Base-by-base conservation (phyloP, 345 rosid genomes). In the Ceriops decandra region DNA sequence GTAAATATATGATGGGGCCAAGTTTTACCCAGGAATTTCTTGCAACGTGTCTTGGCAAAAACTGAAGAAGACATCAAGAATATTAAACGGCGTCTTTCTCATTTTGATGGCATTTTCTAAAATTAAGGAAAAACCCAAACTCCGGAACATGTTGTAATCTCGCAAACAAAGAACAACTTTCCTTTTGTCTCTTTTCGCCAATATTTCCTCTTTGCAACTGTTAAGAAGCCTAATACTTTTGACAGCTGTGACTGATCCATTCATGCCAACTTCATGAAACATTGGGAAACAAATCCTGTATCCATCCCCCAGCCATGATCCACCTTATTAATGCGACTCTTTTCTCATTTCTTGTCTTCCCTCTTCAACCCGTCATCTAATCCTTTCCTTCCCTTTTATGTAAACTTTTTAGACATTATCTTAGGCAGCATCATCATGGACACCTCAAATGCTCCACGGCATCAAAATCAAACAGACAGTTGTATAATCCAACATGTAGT, bases 181-280 rank as follows among this genome's bases (percentile, higher is more conserved):
- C 21, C 28, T 15, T 30, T 26, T 51, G 26, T 63, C 8, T 33
- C 6, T 56, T 54, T 53, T 57, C 22, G 27, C 33, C 22, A 33
- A 65, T 57, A 1, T 64, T 35, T 68, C 51, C 61, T 22, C 64
- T 5, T 42, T 24, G 22, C 51, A 68, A 84, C 88, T 76, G 86
- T 75, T 73, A 82, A 71, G 82, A 82, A 51, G 70, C 77, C 80
- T 69, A 82, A 86, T 84, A 81, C 32, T 30, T 81, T 79, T 74
- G 81, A 81, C 88, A 81, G 88, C 86, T 69, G 66, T 76, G 79
- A 75, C 71, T 26, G 31, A 46, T 42, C 28, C 72, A 59, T 27
- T 70, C 85, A 79, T 76, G 72, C 83, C 57, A 76, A 68, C 33
- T 33, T 59, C 76, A 76, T 76, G 83, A 76, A 74, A 72, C 63